These are phyloP conservation scores for Porpolomopsis calyptriformis DNA, from an alignment of 768 basidiomycete species.

Conservation along the genomic window DNA sequence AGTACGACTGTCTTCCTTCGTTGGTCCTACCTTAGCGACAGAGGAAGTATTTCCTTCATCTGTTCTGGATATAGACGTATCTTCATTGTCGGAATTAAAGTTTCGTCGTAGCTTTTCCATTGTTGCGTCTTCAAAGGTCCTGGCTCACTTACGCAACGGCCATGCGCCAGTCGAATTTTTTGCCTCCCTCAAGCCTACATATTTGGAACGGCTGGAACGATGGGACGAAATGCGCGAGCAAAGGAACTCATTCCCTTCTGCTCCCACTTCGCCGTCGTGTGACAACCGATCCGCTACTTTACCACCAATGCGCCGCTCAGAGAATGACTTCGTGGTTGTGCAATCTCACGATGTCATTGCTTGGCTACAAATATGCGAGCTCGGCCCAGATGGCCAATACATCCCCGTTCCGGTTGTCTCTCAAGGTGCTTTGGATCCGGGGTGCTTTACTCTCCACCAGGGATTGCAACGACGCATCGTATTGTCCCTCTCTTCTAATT, in stretches of 20 bases:
- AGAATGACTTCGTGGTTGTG: conserved; percentile 81
- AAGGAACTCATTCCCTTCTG: conserved; percentile 34
- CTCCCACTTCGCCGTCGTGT: conserved; percentile 23
- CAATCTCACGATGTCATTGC: conserved; percentile 88
- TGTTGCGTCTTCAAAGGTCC: conserved; percentile 60
- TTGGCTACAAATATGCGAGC: conserved; percentile 77
- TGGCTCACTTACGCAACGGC: conserved; percentile 59
- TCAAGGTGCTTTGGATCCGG: conserved; percentile 64
- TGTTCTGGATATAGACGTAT: conserved; percentile 59
- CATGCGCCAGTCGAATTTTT: conserved; percentile 90
- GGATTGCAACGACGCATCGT: conserved; percentile 81
- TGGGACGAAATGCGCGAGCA: conserved; percentile 93
- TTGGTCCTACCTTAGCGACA: conserved; percentile 53
- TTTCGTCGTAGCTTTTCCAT: conserved; percentile 79
- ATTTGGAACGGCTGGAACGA: conserved; percentile 78
- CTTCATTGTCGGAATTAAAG: conserved; percentile 67
- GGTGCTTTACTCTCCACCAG: conserved; percentile 83
- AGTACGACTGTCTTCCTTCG: conserved; percentile 77
- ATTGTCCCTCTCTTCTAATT: conserved; percentile 73
- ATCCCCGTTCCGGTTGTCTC: conserved; percentile 74
- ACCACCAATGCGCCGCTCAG: conserved; percentile 83
- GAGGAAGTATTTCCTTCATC: conserved; percentile 80
- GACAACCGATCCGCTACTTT: conserved; percentile 33
- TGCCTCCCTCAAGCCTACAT: conserved; percentile 68
- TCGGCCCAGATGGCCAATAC: conserved; percentile 78